These are phyloP conservation scores for Fusarium bactridioides DNA, from an alignment of 2,329 filamentous ascomycete species.

Conservation along the genomic window DNA sequence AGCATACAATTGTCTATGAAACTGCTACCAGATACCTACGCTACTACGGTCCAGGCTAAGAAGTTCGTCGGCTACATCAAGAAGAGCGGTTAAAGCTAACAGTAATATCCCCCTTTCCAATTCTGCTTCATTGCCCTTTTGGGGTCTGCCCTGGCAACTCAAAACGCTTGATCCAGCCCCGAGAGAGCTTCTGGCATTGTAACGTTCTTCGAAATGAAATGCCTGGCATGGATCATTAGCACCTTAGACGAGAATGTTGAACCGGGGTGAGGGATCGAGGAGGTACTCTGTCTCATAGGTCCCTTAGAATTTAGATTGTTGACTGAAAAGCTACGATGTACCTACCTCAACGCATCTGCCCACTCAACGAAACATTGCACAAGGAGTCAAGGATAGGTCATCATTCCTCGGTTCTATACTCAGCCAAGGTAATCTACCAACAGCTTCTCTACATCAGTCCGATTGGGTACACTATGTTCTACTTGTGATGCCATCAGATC, in stretches of 20 bases:
- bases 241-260: not conserved
- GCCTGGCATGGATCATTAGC: not conserved
- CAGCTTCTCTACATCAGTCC: not conserved
- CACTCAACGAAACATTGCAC: slow-evolving; percentile 17
- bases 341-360: slow-evolving; percentile 19
- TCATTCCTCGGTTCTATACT: not conserved
- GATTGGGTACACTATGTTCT: not conserved
- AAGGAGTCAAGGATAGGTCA: not conserved
- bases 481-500: slow-evolving; percentile 15
- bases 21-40: not conserved
- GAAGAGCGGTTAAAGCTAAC: not conserved
- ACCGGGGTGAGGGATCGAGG: not conserved
- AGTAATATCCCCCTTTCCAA: slow-evolving; percentile 1
- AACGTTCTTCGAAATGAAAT: not conserved
- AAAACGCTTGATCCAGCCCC: not conserved
- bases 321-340: not conserved
- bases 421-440: not conserved
- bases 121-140: slow-evolving; percentile 28
- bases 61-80: not conserved
- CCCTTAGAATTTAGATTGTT: not conserved
- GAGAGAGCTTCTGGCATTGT: not conserved
- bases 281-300: not conserved
- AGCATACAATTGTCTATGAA: not conserved
- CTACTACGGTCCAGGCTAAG: not conserved
- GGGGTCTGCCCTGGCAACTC: not conserved